phyloP scores from a whole-genome alignment of 2,329 filamentous ascomycete species.

The Talaromyces sp. region DNA sequence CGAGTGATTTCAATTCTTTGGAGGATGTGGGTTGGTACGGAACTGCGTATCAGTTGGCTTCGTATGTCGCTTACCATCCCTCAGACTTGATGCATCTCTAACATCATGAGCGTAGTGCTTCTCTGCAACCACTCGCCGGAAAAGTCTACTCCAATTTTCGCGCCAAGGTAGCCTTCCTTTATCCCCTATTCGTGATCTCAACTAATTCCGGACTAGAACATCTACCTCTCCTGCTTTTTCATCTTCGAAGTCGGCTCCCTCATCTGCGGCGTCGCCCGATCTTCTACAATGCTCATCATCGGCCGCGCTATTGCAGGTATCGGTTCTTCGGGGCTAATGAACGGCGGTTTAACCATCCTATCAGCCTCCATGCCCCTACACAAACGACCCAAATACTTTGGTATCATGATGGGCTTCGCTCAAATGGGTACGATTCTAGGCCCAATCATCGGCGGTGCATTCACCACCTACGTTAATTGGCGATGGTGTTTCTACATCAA shows the following conservation, averaged over 20 bases:
- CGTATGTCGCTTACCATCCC: conserved; percentile 16
- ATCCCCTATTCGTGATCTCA: background rate
- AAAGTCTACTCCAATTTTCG: conserved; percentile 30
- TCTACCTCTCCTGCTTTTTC: conserved; percentile 21
- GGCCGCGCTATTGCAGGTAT: conserved; percentile 37
- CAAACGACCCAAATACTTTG: conserved; percentile 18
- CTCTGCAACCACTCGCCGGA: conserved; percentile 50
- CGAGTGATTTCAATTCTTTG: conserved; percentile 30
- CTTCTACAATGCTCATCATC: conserved; percentile 33
- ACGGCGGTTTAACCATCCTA: conserved; percentile 23
- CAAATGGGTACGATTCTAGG: conserved; percentile 28
- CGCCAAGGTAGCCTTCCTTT: conserved; percentile 27
- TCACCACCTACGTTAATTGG: conserved; percentile 42
- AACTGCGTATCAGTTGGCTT: conserved; percentile 35
- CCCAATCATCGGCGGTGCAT: conserved; percentile 42
- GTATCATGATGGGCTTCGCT: conserved; percentile 16
- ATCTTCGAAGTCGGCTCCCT: conserved; percentile 40
- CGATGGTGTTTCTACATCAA: conserved; percentile 44
- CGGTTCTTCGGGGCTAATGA: conserved; percentile 30
- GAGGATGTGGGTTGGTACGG: conserved; percentile 28
- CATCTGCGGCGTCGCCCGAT: conserved; percentile 33
- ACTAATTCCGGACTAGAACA: background rate
- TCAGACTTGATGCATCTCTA: conserved; percentile 1
- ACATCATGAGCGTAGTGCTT: conserved; percentile 19
- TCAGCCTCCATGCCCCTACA: conserved; percentile 16